These are phyloP conservation scores for Paraconiothyrium brasiliense DNA, from an alignment of 2,329 filamentous ascomycete genomes.

Conservation along the genomic window DNA sequence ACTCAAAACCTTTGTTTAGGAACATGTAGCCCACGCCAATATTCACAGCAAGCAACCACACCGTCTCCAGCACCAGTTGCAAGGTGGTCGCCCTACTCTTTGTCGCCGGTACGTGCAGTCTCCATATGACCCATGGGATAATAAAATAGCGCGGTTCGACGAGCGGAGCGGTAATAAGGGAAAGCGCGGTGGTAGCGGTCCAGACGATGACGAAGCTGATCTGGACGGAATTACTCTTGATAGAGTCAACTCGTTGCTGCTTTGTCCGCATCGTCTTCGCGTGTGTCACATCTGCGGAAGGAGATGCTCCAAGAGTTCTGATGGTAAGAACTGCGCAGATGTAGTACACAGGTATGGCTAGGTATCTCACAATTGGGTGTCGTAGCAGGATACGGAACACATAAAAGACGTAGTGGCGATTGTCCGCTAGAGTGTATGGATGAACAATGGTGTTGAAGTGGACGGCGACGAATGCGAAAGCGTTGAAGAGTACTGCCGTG, in stretches of 20 bases:
- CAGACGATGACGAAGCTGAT: constrained; percentile 65
- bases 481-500: constrained; percentile 44
- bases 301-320: constrained; percentile 62
- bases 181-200: constrained; percentile 76
- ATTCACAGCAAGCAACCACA: constrained; percentile 75
- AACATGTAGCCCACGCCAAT: constrained; percentile 75
- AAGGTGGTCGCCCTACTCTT: constrained; percentile 45
- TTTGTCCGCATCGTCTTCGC: constrained; percentile 10
- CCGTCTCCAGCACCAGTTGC: constrained; percentile 68
- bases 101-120: constrained; percentile 73
- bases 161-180: constrained; percentile 85
- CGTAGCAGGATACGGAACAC: constrained; percentile 83
- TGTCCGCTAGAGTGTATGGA: constrained; percentile 95
- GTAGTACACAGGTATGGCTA: constrained; percentile 75
- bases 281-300: constrained; percentile 5
- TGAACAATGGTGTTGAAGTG: constrained; percentile 92
- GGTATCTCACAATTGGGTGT: constrained; percentile 70
- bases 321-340: constrained; percentile 74
- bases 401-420: constrained; percentile 97
- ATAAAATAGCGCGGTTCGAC: constrained; percentile 98
- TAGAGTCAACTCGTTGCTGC: constrained; percentile 8
- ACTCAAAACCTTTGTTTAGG: constrained; percentile 72
- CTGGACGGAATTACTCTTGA: constrained; percentile 27
- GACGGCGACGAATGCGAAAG: constrained; percentile 62
- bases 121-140: constrained; percentile 92